Percentiles rank a stretch among this genome's conserved stretches.
phyloP scores from a whole-genome alignment of 2,329 filamentous ascomycete species.

The Whalleya microplaca region DNA sequence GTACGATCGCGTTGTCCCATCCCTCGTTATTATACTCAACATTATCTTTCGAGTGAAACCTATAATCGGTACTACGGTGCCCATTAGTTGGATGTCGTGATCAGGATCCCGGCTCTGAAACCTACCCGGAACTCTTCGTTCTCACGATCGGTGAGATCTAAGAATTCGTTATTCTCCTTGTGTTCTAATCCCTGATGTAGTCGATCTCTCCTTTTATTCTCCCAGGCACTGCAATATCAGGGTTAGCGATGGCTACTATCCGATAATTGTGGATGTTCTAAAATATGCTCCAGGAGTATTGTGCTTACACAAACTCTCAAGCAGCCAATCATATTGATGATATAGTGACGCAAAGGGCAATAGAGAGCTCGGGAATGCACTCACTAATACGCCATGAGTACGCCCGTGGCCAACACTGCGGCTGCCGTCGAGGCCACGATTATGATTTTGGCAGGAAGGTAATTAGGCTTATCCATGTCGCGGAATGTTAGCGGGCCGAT shows the following conservation, averaged over 20 bases:
- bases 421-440: conserved; percentile 47
- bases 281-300: too few species aligned
- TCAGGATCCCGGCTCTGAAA: background rate
- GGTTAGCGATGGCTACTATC: too few species aligned
- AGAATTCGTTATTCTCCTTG: conserved; percentile 34
- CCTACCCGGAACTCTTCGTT: conserved; percentile 35
- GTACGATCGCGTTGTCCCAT: too few species aligned
- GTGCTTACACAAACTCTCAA: too few species aligned
- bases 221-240: too few species aligned
- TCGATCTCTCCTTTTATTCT: conserved; percentile 44
- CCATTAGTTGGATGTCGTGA: background rate
- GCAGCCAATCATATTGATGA: too few species aligned
- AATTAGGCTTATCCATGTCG: conserved; percentile 39
- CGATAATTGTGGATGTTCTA: too few species aligned
- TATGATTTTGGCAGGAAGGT: conserved; percentile 47
- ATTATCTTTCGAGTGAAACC: background rate
- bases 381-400: conserved; percentile 57
- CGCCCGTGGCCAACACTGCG: conserved; percentile 45
- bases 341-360: too few species aligned
- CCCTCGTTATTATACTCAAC: too few species aligned
- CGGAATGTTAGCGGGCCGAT: conserved; percentile 45
- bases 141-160: conserved; percentile 38
- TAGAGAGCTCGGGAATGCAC: too few species aligned
- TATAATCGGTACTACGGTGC: conserved; percentile 15
- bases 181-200: conserved; percentile 20